phyloP scores from a whole-genome alignment of 2,329 filamentous ascomycete species.

The Colletotrichum tabaci region DNA sequence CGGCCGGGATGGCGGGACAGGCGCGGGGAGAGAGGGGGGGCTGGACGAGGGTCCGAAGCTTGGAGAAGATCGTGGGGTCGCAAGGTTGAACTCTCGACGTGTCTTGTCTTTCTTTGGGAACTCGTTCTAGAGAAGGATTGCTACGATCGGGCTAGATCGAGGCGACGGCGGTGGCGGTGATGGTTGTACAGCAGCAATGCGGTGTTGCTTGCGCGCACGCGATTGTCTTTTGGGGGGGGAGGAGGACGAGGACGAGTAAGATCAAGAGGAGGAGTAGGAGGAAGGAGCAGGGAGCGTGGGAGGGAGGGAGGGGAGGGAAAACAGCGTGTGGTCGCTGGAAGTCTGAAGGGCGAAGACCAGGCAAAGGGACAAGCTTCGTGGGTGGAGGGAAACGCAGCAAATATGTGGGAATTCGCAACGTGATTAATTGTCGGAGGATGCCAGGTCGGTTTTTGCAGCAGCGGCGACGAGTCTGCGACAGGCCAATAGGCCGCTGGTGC shows the following conservation, averaged over 20 bases:
- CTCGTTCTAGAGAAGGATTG: slow-evolving; percentile 2
- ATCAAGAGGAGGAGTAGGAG: no score
- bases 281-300: no score
- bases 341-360: slow-evolving; percentile 31
- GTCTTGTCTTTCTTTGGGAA: background rate
- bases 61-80: slow-evolving; percentile 14
- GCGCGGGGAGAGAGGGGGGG: slow-evolving; percentile 19
- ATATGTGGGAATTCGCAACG: slow-evolving; percentile 34
- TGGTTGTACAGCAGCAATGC: slow-evolving; percentile 15
- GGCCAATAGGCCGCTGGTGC: background rate
- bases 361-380: slow-evolving; percentile 38
- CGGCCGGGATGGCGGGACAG: slow-evolving; percentile 27
- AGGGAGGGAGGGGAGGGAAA: slow-evolving; percentile 4
- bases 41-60: slow-evolving; percentile 5
- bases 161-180: background rate
- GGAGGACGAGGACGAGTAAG: background rate
- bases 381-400: slow-evolving; percentile 8
- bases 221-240: slow-evolving; percentile 10
- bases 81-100: slow-evolving; percentile 15
- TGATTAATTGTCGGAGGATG: slow-evolving; percentile 19
- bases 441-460: slow-evolving; percentile 6
- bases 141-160: background rate
- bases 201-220: slow-evolving; percentile 4
- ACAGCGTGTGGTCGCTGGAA: slow-evolving; percentile 19
- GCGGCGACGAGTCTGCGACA: background rate